Evolutionary conservation across 2,329 filamentous ascomycete genomes (phyloP).

Genomic region (Periconia sp.): DNA sequence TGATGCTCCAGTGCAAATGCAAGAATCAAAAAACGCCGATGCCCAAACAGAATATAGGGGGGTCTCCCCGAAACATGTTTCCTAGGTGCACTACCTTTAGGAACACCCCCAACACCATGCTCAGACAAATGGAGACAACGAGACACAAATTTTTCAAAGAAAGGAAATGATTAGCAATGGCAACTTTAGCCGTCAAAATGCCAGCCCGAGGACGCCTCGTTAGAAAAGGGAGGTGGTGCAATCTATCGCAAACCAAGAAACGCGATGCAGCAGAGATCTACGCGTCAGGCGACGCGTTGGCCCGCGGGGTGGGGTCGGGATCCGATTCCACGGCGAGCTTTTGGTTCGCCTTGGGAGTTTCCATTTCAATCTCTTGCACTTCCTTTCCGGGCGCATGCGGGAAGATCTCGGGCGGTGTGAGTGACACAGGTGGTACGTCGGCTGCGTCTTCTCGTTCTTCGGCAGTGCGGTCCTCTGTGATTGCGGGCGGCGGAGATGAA

Average conservation of each 20-base stretch:
- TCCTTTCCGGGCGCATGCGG: constrained; percentile 51
- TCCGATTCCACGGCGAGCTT: constrained; percentile 41
- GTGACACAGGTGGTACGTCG: constrained; percentile 39
- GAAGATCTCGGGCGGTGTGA: constrained; percentile 61
- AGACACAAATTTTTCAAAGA: constrained; percentile 9
- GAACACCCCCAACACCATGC: constrained; percentile 47
- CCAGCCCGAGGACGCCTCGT: background rate
- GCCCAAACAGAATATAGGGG: background rate
- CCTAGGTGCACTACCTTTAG: constrained; percentile 41
- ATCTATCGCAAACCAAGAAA: constrained; percentile 12
- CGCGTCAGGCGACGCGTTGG: constrained; percentile 22
- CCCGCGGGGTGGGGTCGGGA: constrained; percentile 50
- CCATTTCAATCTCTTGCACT: constrained; percentile 47
- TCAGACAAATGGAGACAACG: constrained; percentile 21
- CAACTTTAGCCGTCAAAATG: too few species aligned
- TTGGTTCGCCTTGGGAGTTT: constrained; percentile 47
- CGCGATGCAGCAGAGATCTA: constrained; percentile 8
- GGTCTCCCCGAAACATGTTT: constrained; percentile 21
- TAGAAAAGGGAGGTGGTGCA: background rate
- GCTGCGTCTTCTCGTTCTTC: constrained; percentile 39
- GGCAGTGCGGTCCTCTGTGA: constrained; percentile 47
- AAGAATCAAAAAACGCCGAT: constrained; percentile 1
- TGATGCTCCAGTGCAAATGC: constrained; percentile 1
- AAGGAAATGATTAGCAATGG: too few species aligned
- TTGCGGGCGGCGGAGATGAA: constrained; percentile 48